Evolutionary conservation across 1,139 yeast genomes (phyloP), one percentile per base, ranked within the genome.

Genomic region (Zygoascus sp.): DNA sequence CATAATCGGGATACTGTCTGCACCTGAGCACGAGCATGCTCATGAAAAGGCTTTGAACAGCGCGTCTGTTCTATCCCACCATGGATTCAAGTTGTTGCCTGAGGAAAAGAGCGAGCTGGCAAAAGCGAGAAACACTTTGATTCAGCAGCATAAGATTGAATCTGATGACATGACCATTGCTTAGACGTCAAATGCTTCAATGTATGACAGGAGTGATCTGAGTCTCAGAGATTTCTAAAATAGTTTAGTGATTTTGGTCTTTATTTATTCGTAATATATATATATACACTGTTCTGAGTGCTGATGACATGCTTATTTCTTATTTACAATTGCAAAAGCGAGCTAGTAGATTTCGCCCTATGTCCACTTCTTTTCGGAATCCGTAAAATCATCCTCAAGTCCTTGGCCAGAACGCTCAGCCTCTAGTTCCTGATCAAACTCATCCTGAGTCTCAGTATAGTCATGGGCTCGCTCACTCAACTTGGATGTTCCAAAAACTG

Each of bases 1-100:
- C 32, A 63, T 79, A 41, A 61, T 74, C 5, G 57, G 61, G 7
- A 60, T 75, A n/a, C 66, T 74, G 41, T 56, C 58, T 42, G 58
- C 59, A 20, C 77, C 75, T 39, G 66, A 35, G 20, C 25, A 73
- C 1, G 75, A 77, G 9, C 22, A 44, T 22, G 32, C 28, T 8
- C 42, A 44, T 32, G 43, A 42, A 15, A 22, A 19, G 17, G 42
- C 43, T 22, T 11, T 44, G 20, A 28, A 32, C n/a, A 17, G 30
- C 2, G 10, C 32, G 15, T 19, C 42, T n/a, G 21, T 32, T 7
- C 32, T 38, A 20, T 22, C 43, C 5, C n/a, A 30, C n/a, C 28
- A 25, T 3, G 42, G 46, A 10, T 39, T 32, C 36, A 10, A 16
- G 11, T 17, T 44, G 2, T 30, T 34, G 10, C 32, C 25, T n/a